These are phyloP conservation scores for Ligustrum vulgare DNA, from an alignment of 257 asterid species.

Conservation along the genomic window DNA sequence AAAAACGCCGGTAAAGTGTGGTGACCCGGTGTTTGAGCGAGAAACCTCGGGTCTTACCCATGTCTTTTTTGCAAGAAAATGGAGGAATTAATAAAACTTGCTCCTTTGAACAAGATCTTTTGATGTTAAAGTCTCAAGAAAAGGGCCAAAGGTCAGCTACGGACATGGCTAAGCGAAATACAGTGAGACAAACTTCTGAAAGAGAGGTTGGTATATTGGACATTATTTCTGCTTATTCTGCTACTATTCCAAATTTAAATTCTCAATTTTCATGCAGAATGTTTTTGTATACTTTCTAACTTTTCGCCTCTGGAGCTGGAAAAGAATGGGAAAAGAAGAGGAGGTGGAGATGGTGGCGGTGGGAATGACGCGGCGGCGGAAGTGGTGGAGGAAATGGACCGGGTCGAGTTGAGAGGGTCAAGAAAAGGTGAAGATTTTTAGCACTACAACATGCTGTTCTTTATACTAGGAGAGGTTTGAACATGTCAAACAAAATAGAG, in stretches of 20 bases:
- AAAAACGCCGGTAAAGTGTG: conserved; percentile 48
- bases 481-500: background rate
- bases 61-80: conserved; percentile 11
- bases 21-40: conserved; percentile 55
- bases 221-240: conserved; percentile 31
- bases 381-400: background rate
- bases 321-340: background rate
- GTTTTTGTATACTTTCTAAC: background rate
- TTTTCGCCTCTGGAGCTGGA: background rate
- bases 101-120: background rate
- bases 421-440: background rate
- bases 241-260: background rate
- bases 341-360: background rate
- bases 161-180: conserved; percentile 68
- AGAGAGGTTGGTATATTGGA: conserved; percentile 53
- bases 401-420: background rate
- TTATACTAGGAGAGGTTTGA: background rate
- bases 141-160: conserved; percentile 81
- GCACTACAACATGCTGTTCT: background rate
- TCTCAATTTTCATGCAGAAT: conserved; percentile 32
- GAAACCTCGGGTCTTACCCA: conserved; percentile 67
- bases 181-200: conserved; percentile 53
- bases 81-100: background rate
- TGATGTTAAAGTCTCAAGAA: conserved; percentile 29
- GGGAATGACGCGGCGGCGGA: background rate